These are phyloP conservation scores for Aegilops speltoides DNA, from an alignment of 176 grass and related monocot species.

Conservation along the genomic window DNA sequence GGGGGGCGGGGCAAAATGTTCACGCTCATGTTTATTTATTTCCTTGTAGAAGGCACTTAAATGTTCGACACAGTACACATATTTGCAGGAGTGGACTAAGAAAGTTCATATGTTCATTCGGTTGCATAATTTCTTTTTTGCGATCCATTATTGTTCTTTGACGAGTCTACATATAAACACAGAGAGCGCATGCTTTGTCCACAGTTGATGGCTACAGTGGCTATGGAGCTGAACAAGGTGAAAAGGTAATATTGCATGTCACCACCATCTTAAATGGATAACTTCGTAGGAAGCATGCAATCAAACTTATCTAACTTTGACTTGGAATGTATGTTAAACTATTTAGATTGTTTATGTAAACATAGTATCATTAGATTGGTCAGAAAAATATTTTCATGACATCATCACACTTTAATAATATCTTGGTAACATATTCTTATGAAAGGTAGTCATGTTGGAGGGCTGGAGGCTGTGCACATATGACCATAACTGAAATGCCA, in stretches of 20 bases:
- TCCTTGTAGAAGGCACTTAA: neutral
- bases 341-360: neutral
- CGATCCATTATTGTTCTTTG: neutral
- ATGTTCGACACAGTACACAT: neutral
- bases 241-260: conserved; percentile 62
- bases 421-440: neutral
- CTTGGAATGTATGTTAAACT: neutral
- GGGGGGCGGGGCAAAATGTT: too few relatives aligned
- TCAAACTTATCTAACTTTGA: neutral
- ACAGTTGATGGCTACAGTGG: conserved; percentile 90
- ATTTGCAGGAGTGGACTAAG: neutral
- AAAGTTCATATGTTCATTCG: conserved; percentile 2
- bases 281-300: neutral
- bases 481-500: neutral
- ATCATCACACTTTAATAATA: neutral
- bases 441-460: neutral
- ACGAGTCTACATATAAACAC: conserved; percentile 16
- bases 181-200: conserved; percentile 77
- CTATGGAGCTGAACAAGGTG: conserved; percentile 98
- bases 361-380: neutral
- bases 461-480: neutral
- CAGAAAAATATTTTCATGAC: neutral
- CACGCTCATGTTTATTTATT: neutral
- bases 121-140: neutral
- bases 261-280: neutral